Evolutionary conservation across 1,284 basidiomycete genomes (phyloP).

Genomic region (Stygiomarasmius scandens): DNA sequence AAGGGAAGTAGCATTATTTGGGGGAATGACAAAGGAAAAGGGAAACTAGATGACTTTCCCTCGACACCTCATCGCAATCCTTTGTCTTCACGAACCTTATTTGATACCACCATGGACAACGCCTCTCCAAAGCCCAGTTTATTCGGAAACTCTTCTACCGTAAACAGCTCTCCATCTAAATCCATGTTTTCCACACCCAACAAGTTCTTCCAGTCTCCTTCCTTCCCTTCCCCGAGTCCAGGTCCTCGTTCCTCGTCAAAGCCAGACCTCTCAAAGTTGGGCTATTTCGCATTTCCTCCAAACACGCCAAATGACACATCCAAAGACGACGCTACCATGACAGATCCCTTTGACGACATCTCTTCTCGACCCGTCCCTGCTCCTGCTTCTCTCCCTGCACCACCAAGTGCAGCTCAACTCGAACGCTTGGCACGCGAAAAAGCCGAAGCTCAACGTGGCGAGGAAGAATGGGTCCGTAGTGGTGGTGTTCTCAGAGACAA

Average conservation of each 20-base stretch:
- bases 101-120: too few species aligned
- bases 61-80: too few species aligned
- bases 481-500: constrained; percentile 57
- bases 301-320: neutral
- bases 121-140: neutral
- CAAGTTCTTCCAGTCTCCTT: too few species aligned
- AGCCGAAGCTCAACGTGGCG: constrained; percentile 43
- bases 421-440: constrained; percentile 18
- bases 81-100: too few species aligned
- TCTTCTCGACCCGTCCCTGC: too few species aligned
- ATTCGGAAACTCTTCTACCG: neutral
- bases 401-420: neutral
- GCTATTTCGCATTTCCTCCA: neutral
- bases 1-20: too few species aligned
- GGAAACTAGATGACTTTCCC: too few species aligned
- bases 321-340: neutral
- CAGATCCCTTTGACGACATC: too few species aligned
- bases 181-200: neutral
- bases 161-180: neutral
- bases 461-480: constrained; percentile 60
- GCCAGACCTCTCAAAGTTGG: neutral
- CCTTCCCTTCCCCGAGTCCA: too few species aligned
- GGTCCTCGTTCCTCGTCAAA: neutral
- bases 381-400: too few species aligned
- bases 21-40: too few species aligned